Percentiles rank a stretch among this genome's conserved stretches.
Evolutionary conservation across 179 eudicot species (phyloP).

Genomic region (Sideroxylon spinosum): DNA sequence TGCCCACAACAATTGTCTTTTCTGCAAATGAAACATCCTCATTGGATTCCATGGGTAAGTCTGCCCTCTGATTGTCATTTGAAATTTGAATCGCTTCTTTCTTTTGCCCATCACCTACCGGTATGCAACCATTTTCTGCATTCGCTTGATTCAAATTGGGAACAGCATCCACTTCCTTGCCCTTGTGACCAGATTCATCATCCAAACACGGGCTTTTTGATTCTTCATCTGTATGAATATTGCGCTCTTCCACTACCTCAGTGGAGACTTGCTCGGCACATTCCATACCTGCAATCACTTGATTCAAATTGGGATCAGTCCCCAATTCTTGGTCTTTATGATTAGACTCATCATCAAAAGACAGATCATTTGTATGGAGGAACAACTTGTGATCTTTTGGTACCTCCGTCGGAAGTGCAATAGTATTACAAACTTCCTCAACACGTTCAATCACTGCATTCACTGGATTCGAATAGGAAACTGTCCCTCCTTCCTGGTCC

Average conservation of each 20-base stretch:
- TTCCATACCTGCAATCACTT: slow-evolving; percentile 13
- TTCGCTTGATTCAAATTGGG: slow-evolving; percentile 6
- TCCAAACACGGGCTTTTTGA: background rate
- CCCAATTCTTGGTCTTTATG: background rate
- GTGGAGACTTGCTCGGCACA: slow-evolving; percentile 25
- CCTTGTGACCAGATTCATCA: slow-evolving; percentile 6
- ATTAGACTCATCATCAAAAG: background rate
- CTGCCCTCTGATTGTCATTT: background rate
- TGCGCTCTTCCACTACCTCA: slow-evolving; percentile 17
- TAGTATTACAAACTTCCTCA: too few relatives aligned
- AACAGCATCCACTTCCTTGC: slow-evolving; percentile 9
- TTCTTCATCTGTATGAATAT: background rate
- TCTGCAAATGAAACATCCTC: slow-evolving; percentile 10
- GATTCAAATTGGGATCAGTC: too few relatives aligned
- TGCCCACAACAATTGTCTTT: slow-evolving; percentile 1
- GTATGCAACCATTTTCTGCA: slow-evolving; percentile 12
- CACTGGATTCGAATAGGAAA: background rate
- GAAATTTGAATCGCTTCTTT: slow-evolving; percentile 11
- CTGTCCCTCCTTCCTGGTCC: slow-evolving; percentile 11
- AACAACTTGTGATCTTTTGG: too few relatives aligned
- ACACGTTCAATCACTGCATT: slow-evolving; percentile 9
- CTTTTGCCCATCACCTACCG: background rate
- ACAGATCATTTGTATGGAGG: background rate
- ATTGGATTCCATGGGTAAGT: background rate
- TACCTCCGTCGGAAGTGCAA: too few relatives aligned